Base-by-base conservation (phyloP, 768 basidiomycete genomes). In the Phylloporus scabripes region DNA sequence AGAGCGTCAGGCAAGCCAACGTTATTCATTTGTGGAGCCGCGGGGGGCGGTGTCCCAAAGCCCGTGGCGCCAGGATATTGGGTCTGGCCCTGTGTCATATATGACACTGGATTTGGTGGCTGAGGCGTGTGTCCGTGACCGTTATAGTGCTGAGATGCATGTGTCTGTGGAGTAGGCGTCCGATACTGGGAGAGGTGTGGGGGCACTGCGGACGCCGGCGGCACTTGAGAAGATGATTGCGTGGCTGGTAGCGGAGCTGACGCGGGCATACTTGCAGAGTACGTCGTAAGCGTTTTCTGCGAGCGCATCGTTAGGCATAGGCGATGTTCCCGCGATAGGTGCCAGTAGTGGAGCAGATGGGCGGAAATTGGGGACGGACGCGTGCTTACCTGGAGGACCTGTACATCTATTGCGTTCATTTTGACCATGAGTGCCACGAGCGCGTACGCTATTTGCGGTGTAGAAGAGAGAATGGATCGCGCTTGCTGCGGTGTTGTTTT, bases 341-440 rank as follows among this genome's bases (percentile, higher is more conserved):
- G 21, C 21, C 34, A 33, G 14, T 7, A 23, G 48, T n/a, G 48
- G 28, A 15, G 23, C 42, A 39, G 12, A 47, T 23, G 26, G 18
- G 28, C 41, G 48, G 10, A 5, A 26, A 34, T 21, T 17, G 1
- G 28, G 50, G 11, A 33, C 17, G 17, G 29, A 36, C 31, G 33
- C 0, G 17, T 9, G 36, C 70, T 34, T 51, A 87, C 87, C 72
- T 87, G 85, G 55, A 88, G 80, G 7, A 87, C 85, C 39, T 87
- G 82, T 42, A 85, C 73, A 43, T 87, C 80, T 32, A 89, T 74
- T 0, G 83, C 84, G 48, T 83, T 81, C 69, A 89, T 80, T 48
- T 79, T 80, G 18, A 87, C 85, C 85, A 89, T 87, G 32, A 88
- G 77, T 0, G 77, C 76, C 50, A 90, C 85, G 0, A 90, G 70